Conservation (phyloP, 148 eudicot species). For the Euryodendron excelsum region DNA sequence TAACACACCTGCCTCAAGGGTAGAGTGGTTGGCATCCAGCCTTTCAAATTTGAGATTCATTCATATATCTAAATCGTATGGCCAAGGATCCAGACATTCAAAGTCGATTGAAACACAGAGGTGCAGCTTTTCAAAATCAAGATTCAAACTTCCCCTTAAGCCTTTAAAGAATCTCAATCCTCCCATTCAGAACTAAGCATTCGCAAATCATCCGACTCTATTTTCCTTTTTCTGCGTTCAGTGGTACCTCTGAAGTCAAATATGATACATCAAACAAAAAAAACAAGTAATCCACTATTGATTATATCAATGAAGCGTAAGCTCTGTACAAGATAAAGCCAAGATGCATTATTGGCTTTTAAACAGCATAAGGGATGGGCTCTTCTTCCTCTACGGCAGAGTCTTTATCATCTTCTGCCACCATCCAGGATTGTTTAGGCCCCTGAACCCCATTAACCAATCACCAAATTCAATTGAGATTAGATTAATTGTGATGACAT, state of each 20-base stretch:
- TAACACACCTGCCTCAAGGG: too few relatives aligned
- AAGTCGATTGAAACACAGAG: too few relatives aligned
- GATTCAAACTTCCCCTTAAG: too few relatives aligned
- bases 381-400: conserved; percentile 11
- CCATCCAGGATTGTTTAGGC: conserved; percentile 74
- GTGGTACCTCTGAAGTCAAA: neutral
- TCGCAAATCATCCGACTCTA: neutral
- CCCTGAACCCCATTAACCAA: conserved; percentile 44
- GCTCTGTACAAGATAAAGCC: conserved; percentile 4
- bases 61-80: too few relatives aligned
- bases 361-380: conserved; percentile 8
- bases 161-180: neutral
- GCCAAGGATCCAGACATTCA: too few relatives aligned
- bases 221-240: neutral
- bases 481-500: neutral
- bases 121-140: too few relatives aligned
- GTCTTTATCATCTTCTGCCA: conserved; percentile 42
- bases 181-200: neutral
- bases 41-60: too few relatives aligned
- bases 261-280: neutral
- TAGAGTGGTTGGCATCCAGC: too few relatives aligned
- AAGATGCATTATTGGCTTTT: neutral
- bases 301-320: neutral
- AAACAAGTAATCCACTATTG: neutral
- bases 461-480: neutral